Evolutionary conservation across 805 yeast species (phyloP).

Genomic region (Hanseniaspora hatyaiensis): DNA sequence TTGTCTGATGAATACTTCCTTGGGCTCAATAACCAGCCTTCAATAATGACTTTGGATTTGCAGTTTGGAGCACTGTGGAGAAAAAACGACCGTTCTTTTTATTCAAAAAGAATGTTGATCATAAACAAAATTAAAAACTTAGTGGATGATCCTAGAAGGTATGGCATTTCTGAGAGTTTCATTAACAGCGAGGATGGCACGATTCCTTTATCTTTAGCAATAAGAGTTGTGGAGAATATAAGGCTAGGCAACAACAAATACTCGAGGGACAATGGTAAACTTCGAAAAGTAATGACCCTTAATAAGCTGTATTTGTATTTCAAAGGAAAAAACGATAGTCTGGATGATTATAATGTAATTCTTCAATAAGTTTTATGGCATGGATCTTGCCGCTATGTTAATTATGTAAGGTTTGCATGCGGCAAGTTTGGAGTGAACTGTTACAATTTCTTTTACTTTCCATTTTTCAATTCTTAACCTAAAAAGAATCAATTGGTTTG

Average conservation of each 20-base stretch:
- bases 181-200: slow-evolving; percentile 15
- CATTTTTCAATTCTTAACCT: too few species aligned
- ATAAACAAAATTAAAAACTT: slow-evolving; percentile 24
- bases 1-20: slow-evolving; percentile 27
- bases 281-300: slow-evolving; percentile 21
- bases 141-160: slow-evolving; percentile 20
- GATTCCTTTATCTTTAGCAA: slow-evolving; percentile 20
- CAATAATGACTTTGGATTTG: slow-evolving; percentile 24
- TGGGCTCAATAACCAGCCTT: slow-evolving; percentile 25
- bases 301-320: slow-evolving; percentile 25
- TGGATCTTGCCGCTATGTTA: too few species aligned
- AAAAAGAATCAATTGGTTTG: too few species aligned
- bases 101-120: slow-evolving; percentile 25
- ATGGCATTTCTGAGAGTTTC: slow-evolving; percentile 19
- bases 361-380: too few species aligned
- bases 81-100: slow-evolving; percentile 24
- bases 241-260: slow-evolving; percentile 25
- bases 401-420: too few species aligned
- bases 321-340: slow-evolving; percentile 23
- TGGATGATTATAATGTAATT: slow-evolving; percentile 22
- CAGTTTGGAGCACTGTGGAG: slow-evolving; percentile 27
- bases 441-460: too few species aligned
- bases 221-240: slow-evolving; percentile 25
- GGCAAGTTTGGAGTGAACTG: too few species aligned
- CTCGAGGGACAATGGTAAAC: slow-evolving; percentile 16